phyloP scores from a whole-genome alignment of 106 monocot genomes.

The Gastrodia elata region DNA sequence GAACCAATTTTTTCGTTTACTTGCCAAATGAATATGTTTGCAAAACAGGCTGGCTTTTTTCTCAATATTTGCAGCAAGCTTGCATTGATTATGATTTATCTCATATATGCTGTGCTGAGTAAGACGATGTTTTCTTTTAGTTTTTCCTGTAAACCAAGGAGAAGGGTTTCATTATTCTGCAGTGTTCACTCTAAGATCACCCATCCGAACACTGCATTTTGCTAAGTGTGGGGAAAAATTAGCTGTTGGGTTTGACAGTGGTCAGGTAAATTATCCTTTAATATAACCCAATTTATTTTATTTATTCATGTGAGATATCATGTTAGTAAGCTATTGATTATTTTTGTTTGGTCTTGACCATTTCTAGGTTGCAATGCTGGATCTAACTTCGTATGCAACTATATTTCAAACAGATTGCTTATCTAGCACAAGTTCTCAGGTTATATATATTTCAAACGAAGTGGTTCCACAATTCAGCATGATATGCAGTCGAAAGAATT shows the following conservation, averaged over 20 bases:
- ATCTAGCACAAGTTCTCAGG: slow-evolving; percentile 42
- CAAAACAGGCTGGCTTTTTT: not conserved
- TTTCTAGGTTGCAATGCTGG: slow-evolving; percentile 66
- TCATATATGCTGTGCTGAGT: not conserved
- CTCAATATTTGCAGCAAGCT: not conserved
- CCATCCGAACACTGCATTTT: slow-evolving; percentile 43
- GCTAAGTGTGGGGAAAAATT: slow-evolving; percentile 40
- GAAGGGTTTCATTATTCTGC: slow-evolving; percentile 52
- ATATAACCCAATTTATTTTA: slow-evolving; percentile 3
- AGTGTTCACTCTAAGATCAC: slow-evolving; percentile 42
- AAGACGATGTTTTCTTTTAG: slow-evolving; percentile 13
- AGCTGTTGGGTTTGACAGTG: slow-evolving; percentile 70
- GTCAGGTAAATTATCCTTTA: slow-evolving; percentile 44
- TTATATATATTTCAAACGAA: slow-evolving; percentile 40
- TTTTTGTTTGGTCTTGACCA: not conserved
- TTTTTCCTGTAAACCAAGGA: slow-evolving; percentile 29
- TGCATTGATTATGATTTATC: not conserved
- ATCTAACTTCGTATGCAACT: slow-evolving; percentile 44
- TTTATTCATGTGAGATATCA: not conserved
- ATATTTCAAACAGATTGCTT: slow-evolving; percentile 35
- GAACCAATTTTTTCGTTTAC: not conserved
- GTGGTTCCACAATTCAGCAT: slow-evolving; percentile 16
- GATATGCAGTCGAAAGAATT: slow-evolving; percentile 16
- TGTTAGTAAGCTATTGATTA: not conserved
- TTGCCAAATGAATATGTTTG: not conserved